Percentiles rank a stretch among this genome's conserved stretches.
Conservation (phyloP, 2,329 filamentous ascomycete genomes). For the Fusarium denticulatum region DNA sequence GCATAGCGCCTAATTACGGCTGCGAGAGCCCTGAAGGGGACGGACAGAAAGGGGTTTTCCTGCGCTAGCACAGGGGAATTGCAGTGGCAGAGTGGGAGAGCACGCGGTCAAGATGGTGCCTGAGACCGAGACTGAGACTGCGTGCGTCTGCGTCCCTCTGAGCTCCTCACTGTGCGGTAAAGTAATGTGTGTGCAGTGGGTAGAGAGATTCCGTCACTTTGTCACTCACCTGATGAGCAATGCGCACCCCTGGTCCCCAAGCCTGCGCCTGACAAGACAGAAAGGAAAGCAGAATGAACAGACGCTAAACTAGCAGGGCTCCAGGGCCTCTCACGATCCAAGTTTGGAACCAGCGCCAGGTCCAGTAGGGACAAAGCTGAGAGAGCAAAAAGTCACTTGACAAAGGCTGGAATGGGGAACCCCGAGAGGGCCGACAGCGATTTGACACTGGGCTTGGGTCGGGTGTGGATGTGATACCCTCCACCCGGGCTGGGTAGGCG, state of each 20-base stretch:
- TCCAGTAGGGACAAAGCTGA: constrained; percentile 15
- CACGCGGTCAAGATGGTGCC: constrained; percentile 36
- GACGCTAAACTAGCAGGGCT: constrained; percentile 16
- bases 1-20: constrained; percentile 37
- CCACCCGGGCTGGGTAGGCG: constrained; percentile 35
- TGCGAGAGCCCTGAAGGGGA: constrained; percentile 23
- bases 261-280: not conserved
- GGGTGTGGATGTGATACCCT: constrained; percentile 16
- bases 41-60: constrained; percentile 37
- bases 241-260: constrained; percentile 33
- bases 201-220: constrained; percentile 8
- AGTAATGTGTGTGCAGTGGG: not conserved
- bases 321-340: constrained; percentile 26
- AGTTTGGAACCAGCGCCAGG: constrained; percentile 23
- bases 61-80: constrained; percentile 40
- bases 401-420: constrained; percentile 39
- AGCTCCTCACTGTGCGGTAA: constrained; percentile 14
- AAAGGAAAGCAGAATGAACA: not conserved
- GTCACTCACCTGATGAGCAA: constrained; percentile 39
- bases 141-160: not conserved
- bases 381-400: constrained; percentile 39
- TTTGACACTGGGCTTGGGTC: constrained; percentile 36
- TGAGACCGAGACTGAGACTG: constrained; percentile 30
- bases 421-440: constrained; percentile 30
- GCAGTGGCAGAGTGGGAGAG: constrained; percentile 21